phyloP scores from a whole-genome alignment of 2,329 filamentous ascomycete species.

The Biscogniauxia marginata region DNA sequence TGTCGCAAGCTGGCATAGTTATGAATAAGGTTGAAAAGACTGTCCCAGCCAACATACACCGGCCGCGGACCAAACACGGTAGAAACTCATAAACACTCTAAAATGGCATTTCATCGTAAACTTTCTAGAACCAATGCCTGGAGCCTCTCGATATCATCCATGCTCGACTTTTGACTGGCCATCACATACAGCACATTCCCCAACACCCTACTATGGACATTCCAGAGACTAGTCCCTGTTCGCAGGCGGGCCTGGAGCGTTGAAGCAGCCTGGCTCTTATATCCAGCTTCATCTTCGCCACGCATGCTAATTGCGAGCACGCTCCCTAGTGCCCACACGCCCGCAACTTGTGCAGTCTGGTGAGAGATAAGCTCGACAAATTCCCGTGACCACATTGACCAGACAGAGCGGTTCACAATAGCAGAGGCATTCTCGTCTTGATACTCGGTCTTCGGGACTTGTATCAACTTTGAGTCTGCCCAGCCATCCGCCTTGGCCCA shows the following conservation, averaged over 20 bases:
- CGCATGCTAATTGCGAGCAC: slow-evolving; percentile 65
- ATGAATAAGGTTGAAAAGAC: too few relatives aligned
- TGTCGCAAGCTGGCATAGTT: too few relatives aligned
- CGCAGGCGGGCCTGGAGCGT: slow-evolving; percentile 40
- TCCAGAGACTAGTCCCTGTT: slow-evolving; percentile 1
- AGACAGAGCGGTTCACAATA: slow-evolving; percentile 33
- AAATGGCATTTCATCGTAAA: neutral
- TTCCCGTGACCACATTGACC: slow-evolving; percentile 69
- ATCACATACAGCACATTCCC: neutral
- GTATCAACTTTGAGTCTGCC: slow-evolving; percentile 4
- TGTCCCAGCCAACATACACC: too few relatives aligned
- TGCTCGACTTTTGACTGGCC: neutral
- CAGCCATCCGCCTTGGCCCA: slow-evolving; percentile 50
- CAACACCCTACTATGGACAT: neutral
- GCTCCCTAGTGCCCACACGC: slow-evolving; percentile 71
- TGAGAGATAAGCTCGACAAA: slow-evolving; percentile 61
- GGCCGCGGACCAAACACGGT: too few relatives aligned
- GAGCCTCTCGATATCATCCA: neutral
- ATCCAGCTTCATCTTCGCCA: slow-evolving; percentile 42
- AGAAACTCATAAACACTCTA: too few relatives aligned
- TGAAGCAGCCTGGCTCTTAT: slow-evolving; percentile 47
- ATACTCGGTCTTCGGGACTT: neutral
- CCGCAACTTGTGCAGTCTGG: slow-evolving; percentile 51
- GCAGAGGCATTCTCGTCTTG: neutral
- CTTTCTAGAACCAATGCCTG: neutral